Evolutionary conservation across 495 filamentous ascomycete species (phyloP), one percentile per base, ranked within the genome.

Genomic region (Penicillium riverlandense): DNA sequence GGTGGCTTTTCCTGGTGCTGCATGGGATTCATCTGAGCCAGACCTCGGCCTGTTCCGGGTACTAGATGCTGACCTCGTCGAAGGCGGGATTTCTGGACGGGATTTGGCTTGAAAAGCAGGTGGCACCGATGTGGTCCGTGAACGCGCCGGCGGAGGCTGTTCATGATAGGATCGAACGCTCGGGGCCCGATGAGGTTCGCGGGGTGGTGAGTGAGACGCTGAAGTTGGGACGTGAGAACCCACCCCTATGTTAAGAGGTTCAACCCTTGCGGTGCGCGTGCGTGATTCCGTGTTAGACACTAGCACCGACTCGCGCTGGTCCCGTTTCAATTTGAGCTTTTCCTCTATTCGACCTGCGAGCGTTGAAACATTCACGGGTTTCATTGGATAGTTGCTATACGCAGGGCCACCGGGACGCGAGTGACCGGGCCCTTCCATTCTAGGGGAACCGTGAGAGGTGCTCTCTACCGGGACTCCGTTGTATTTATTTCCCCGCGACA

Each of bases 311-410:
- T 59, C 61, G 32, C 57, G 58, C 28, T 42, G 52, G 32, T 61
- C 57, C 16, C 59, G 57, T 41, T 58, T 58, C 16, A 49, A 48
- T 29, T 53, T 50, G 9, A 68, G 49, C 39, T 68, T 68, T 41
- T 71, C 65, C 31, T 70, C 66, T 8, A 70, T 38, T 30, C 61
- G 52, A 29, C 67, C 61, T 1, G 66, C 64, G 15, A 70, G 49
- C 7, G 61, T 64, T 22, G 22, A 22, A 22, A 22, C 22, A 6
- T 22, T 22, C 22, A 22, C 22, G 22, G 22, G 22, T 3, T 22
- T 22, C 22, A 22, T 4, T 22, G 22, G 22, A 6, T 22, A 4
- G 2, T 28, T 34, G 8, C 40, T 30, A n/a, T 47, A 40, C 13
- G 36, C 41, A 13, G 49, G 46, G 11, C 40, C 53, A 29, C 35